phyloP scores from a whole-genome alignment of 1,139 yeast genomes.

The Yamadazyma oceani region DNA sequence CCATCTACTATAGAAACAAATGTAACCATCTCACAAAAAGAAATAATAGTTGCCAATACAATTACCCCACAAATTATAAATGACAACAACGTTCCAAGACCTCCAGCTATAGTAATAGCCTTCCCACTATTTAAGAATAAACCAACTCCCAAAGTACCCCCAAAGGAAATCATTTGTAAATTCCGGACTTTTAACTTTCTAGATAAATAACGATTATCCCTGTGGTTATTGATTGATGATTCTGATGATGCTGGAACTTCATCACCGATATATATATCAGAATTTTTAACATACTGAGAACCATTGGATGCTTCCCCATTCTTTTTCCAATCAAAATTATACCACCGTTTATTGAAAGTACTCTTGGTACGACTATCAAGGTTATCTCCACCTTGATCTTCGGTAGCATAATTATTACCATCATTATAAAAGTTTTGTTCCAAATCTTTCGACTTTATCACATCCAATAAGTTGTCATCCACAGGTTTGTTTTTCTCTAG shows the following conservation, averaged over 20 bases:
- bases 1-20: conserved; percentile 82
- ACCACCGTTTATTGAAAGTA: conserved; percentile 14
- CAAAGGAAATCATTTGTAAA: conserved; percentile 77
- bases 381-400: conserved; percentile 3
- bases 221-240: conserved; percentile 10
- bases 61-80: conserved; percentile 65
- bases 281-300: conserved; percentile 8
- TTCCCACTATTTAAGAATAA: conserved; percentile 74
- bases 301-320: conserved; percentile 8
- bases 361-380: conserved; percentile 10
- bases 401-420: conserved; percentile 12
- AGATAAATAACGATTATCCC: conserved; percentile 25
- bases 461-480: conserved; percentile 26
- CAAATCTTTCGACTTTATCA: conserved; percentile 31
- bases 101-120: conserved; percentile 77
- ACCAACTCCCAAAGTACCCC: conserved; percentile 87
- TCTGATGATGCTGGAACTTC: conserved; percentile 12
- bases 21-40: conserved; percentile 87
- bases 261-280: conserved; percentile 11
- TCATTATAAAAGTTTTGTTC: conserved; percentile 31
- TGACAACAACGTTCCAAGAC: conserved; percentile 76
- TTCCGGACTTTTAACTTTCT: conserved; percentile 69
- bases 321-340: conserved; percentile 14
- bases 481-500: conserved; percentile 12
- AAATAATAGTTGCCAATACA: conserved; percentile 67